Evolutionary conservation across 2,329 filamentous ascomycete genomes (phyloP).

Genomic region (Aspergillus glaucus): DNA sequence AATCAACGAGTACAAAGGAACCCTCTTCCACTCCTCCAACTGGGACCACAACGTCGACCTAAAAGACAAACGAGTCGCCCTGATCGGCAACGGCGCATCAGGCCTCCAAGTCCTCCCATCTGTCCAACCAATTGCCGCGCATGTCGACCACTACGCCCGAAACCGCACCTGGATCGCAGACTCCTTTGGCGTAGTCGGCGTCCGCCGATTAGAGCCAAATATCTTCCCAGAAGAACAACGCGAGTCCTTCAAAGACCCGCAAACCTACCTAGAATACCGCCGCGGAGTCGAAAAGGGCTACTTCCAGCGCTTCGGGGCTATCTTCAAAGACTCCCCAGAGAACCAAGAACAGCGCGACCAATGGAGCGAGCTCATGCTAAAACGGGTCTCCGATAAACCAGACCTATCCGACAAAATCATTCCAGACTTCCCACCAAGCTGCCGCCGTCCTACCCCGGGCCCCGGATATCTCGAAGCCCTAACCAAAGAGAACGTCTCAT

Average conservation of each 20-base stretch:
- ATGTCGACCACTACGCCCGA: conserved; percentile 59
- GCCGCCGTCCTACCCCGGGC: conserved; percentile 59
- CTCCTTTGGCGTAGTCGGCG: conserved; percentile 51
- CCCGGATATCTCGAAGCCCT: conserved; percentile 63
- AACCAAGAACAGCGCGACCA: conserved; percentile 45
- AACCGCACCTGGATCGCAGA: conserved; percentile 63
- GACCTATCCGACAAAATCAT: conserved; percentile 51
- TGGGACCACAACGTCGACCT: conserved; percentile 53
- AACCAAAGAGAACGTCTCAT: conserved; percentile 55
- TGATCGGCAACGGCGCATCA: conserved; percentile 59
- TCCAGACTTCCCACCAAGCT: conserved; percentile 59
- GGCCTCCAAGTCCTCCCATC: conserved; percentile 49
- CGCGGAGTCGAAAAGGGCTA: conserved; percentile 56
- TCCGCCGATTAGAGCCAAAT: conserved; percentile 52
- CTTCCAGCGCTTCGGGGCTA: conserved; percentile 52
- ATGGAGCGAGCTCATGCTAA: conserved; percentile 50
- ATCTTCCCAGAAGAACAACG: conserved; percentile 49
- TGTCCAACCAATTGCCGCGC: conserved; percentile 34
- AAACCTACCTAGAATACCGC: conserved; percentile 55
- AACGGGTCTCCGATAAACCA: conserved; percentile 49
- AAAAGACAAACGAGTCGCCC: conserved; percentile 44
- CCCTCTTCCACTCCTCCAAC: conserved; percentile 55
- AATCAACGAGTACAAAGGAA: conserved; percentile 49
- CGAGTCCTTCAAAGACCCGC: conserved; percentile 54
- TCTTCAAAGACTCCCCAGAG: conserved; percentile 49